Evolutionary conservation across 306 rosid species (phyloP), one percentile per base, ranked within the genome.

Genomic region (Corylus avellana): DNA sequence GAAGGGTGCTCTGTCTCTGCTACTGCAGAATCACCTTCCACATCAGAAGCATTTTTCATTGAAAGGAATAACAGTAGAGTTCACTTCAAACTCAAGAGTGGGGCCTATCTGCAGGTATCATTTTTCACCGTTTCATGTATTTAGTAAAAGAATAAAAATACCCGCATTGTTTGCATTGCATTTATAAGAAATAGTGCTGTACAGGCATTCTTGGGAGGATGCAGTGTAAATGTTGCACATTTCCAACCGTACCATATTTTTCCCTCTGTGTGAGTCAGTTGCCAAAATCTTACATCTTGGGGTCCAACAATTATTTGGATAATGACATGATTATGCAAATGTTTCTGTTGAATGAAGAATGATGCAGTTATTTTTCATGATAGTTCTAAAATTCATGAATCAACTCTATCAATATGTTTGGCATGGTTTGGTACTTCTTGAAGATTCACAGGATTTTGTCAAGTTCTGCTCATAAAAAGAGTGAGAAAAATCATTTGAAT

Each of bases 91-190:
- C 83, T 80, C 29, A 89, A 78, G 77, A 85, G 48, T 75, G 94
- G 91, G 57, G 84, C 81, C 9, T 89, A 90, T 87, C 77, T 95
- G 27, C 98, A 95, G 97, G 98, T 94, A 58, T 55, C 32, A 25
- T 48, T 42, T 35, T 81, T 76, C 67, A 25, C 58, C 37, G 69
- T 55, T 59, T 70, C 20, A 67, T 80, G 70, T 77, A 39, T 32
- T 63, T 64, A 66, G 62, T 49, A 61, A 73, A 66, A 51, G 53
- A 12, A 22, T 20, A 14, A 42, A 82, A 82, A 74, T 14, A 39
- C 2, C 70, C 62, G 61, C 10, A 46, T 79, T 49, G 48, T 75
- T 77, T 18, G 51, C 72, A 42, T 67, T 67, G 29, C 72, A 54
- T 79, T 50, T 58, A 22, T 35, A 79, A 71, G 68, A 50, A 63